Conservation (phyloP, 2,329 filamentous ascomycete genomes). For the Simplicillium aogashimaense region DNA sequence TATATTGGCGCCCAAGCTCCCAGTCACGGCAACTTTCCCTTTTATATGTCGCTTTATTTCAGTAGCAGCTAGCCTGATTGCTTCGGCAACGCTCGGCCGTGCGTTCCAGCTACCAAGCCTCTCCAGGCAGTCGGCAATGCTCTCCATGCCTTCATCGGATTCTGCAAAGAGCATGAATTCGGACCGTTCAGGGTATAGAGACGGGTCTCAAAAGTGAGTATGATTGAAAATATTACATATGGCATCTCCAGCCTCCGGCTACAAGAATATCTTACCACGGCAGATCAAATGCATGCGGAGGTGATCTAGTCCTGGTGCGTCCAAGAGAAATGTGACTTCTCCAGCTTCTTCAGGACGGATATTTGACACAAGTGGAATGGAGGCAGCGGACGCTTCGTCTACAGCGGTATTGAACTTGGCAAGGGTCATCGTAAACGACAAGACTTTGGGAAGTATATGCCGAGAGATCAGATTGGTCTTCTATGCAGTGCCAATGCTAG, state of each 20-base stretch:
- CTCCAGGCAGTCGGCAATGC: conserved; percentile 1
- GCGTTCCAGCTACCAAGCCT: neutral
- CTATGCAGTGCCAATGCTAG: no score
- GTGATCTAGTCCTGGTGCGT: neutral
- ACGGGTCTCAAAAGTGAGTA: neutral
- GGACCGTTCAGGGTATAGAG: neutral
- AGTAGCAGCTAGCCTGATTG: neutral
- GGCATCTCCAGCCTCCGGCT: neutral
- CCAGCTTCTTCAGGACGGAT: no score
- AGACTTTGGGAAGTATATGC: no score
- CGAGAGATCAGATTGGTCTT: no score
- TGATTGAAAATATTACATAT: neutral
- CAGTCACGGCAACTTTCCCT: no score
- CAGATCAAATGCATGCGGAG: conserved; percentile 3
- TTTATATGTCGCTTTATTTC: no score
- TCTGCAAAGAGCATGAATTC: conserved; percentile 3
- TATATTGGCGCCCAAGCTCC: no score
- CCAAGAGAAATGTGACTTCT: no score
- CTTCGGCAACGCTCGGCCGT: conserved; percentile 3
- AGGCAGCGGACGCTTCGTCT: no score
- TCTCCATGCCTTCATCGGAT: neutral
- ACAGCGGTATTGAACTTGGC: no score
- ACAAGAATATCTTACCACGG: conserved; percentile 1
- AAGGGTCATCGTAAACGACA: no score
- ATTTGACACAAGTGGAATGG: no score